Base-by-base conservation (phyloP, 2,329 filamentous ascomycete genomes). In the Geosmithia morbida region DNA sequence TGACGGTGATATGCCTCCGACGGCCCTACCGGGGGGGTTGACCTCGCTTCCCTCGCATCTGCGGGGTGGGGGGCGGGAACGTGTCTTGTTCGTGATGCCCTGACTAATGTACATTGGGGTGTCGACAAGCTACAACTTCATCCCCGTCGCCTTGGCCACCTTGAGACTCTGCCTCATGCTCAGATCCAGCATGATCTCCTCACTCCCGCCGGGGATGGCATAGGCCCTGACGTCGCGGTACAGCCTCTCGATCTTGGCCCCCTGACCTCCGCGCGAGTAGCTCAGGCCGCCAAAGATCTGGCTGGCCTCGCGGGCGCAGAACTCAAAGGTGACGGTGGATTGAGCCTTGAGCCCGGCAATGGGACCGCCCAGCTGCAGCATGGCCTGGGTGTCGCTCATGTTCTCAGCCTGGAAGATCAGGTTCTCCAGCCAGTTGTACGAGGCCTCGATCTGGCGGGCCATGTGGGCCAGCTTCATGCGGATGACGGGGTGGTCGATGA, bases 131-230 rank as follows among this genome's bases (percentile, higher is more conserved):
- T 81, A 97, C 64, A 98, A 62, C 76, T 96, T 98, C 90, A 97
- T 96, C 10, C 92, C 92, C 63, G 95, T 71, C 52, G 82, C 81
- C 75, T 96, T 83, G 56, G 88, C 86, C 48, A 98, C 92, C 63
- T 79, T 81, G 71, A 95, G 64, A 52, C 83, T 85, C 73, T 96
- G 89, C 56, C 90, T 76, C 64, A 98, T 94, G 67, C 87, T 94
- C 59, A 98, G 66, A 65, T 98, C 92, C 54, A 97, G 71, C 92
- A 98, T 98, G 54, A 98, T 98, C 75, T 98, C 92, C 70, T 98
- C 90, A 54, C 81, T 87, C 20, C 92, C 92, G 58, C 92, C 92
- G 2, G 92, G 92, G 56, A 98, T 90, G 52, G 92, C 90, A 65
- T 98, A 97, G 1, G 92, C 92, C 56, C 92, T 77, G 16, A 97